A percentile compares a stretch with the other conserved stretches of the same genome.
Conservation (phyloP, 306 rosid species). For the Hippophae tibetana region DNA sequence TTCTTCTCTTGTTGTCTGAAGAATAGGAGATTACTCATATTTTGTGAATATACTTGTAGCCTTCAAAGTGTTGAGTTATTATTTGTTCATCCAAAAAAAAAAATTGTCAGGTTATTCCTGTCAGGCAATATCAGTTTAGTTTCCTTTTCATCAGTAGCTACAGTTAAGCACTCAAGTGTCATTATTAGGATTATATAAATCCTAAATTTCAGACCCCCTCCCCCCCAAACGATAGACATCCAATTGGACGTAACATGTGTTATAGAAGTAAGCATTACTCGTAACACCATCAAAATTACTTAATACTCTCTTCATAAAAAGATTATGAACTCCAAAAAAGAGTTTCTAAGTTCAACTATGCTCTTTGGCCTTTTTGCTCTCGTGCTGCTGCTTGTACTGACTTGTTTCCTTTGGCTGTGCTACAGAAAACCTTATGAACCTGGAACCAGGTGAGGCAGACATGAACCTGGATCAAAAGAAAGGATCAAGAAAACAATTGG, state of each 20-base stretch:
- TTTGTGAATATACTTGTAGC: constrained; percentile 1
- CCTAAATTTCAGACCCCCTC: too few relatives aligned
- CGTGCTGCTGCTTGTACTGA: background rate
- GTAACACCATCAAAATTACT: too few relatives aligned
- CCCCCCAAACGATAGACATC: too few relatives aligned
- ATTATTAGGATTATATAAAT: too few relatives aligned
- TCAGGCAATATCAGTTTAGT: too few relatives aligned
- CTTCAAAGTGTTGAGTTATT: background rate
- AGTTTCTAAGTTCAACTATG: background rate
- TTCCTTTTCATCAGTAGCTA: too few relatives aligned
- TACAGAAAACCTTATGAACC: constrained; percentile 46
- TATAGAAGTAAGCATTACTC: too few relatives aligned
- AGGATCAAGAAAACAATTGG: constrained; percentile 20
- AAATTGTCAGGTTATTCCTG: background rate
- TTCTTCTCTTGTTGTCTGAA: constrained; percentile 8
- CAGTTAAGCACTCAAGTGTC: too few relatives aligned
- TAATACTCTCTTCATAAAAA: background rate
- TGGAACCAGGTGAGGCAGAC: constrained; percentile 40
- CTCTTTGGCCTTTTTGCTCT: background rate
- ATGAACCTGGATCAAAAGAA: constrained; percentile 39
- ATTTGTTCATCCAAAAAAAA: background rate
- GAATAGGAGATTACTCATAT: too few relatives aligned
- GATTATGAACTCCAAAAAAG: background rate
- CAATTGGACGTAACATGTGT: too few relatives aligned
- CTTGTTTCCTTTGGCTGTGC: constrained; percentile 4